phyloP scores from a whole-genome alignment of 495 filamentous ascomycete genomes.

The Pyrenula massariospora region DNA sequence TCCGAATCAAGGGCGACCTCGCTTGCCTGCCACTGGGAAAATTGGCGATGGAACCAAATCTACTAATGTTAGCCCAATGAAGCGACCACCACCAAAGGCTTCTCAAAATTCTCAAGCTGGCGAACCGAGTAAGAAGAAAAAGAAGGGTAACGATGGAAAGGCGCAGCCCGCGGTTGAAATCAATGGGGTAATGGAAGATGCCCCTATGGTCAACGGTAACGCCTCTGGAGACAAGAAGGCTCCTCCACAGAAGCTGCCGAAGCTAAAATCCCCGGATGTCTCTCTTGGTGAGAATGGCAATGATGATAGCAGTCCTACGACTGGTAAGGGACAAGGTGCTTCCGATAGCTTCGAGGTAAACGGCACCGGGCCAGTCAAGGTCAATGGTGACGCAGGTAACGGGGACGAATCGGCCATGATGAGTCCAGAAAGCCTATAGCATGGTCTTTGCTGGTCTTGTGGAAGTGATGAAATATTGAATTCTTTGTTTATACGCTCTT shows the following conservation, averaged over 20 bases:
- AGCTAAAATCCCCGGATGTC: neutral
- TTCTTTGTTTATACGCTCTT: neutral
- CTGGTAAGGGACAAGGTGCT: neutral
- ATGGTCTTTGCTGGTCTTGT: neutral
- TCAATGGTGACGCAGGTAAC: neutral
- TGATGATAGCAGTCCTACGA: neutral
- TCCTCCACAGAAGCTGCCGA: neutral
- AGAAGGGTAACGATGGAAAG: conserved; percentile 7
- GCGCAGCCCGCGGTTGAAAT: conserved; percentile 2
- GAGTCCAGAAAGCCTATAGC: neutral
- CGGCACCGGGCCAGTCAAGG: neutral
- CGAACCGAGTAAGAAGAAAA: conserved; percentile 17
- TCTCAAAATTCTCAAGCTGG: conserved; percentile 8
- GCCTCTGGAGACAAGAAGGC: neutral
- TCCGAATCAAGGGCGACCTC: conserved; percentile 57
- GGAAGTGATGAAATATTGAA: neutral
- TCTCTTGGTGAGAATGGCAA: neutral
- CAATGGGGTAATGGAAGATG: neutral
- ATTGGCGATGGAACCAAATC: conserved; percentile 38
- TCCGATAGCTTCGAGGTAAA: neutral
- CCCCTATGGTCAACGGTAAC: neutral
- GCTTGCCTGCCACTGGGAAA: conserved; percentile 89
- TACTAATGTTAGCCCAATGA: conserved; percentile 57
- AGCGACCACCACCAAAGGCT: conserved; percentile 49
- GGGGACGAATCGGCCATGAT: neutral